A percentile compares a stretch with the other conserved stretches of the same genome.
Conservation (phyloP, 768 basidiomycete genomes). For the Hirschioporus abietinus region DNA sequence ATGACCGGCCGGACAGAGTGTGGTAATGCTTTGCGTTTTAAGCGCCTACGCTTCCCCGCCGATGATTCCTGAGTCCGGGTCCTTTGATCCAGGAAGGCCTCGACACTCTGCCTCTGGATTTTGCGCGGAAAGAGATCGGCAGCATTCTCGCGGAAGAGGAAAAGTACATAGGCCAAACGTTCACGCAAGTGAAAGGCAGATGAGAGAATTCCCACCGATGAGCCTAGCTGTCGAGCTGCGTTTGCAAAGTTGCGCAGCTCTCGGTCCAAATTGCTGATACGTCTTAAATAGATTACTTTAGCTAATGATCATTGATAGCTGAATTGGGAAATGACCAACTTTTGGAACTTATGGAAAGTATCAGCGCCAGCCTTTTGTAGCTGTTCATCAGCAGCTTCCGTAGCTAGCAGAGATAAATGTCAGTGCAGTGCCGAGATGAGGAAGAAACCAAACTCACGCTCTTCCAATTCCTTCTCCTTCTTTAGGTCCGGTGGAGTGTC, state of each 20-base stretch:
- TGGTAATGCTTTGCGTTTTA: conserved; percentile 28
- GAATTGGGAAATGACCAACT: conserved; percentile 28
- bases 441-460: conserved; percentile 44
- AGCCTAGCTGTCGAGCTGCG: conserved; percentile 70
- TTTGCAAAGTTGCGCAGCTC: conserved; percentile 75
- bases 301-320: conserved; percentile 10
- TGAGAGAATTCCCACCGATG: conserved; percentile 71
- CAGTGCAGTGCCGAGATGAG: background rate
- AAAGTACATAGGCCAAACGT: conserved; percentile 61
- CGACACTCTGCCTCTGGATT: conserved; percentile 40
- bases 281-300: conserved; percentile 28
- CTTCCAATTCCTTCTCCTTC: conserved; percentile 58
- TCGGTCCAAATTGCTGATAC: conserved; percentile 57
- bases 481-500: conserved; percentile 24
- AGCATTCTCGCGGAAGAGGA: conserved; percentile 70
- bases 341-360: conserved; percentile 57
- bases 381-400: conserved; percentile 65
- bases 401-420: background rate
- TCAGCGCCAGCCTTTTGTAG: conserved; percentile 64
- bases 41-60: conserved; percentile 28
- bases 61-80: conserved; percentile 27
- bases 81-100: conserved; percentile 26
- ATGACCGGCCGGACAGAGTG: conserved; percentile 50
- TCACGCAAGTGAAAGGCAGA: conserved; percentile 69
- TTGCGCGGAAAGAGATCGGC: conserved; percentile 73